phyloP scores from a whole-genome alignment of 768 basidiomycete species.

The Tremella yokohamensis region DNA sequence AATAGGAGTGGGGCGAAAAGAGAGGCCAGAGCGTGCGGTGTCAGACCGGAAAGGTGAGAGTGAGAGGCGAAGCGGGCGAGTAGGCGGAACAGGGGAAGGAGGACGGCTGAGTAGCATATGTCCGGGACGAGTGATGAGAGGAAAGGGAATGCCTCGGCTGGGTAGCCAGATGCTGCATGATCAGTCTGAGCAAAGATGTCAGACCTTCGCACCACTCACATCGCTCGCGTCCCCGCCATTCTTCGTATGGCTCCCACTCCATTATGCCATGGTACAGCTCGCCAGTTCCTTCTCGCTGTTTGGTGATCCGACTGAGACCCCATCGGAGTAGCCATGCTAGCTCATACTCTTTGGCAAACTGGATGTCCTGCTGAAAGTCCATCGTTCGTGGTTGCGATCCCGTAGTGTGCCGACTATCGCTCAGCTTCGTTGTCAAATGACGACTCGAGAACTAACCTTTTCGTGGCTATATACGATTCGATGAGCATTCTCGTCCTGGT shows the following conservation, averaged over 20 bases:
- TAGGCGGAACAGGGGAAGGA: constrained; percentile 66
- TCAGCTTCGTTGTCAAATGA: no score
- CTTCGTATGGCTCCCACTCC: constrained; percentile 75
- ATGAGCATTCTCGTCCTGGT: constrained; percentile 73
- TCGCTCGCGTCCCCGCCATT: constrained; percentile 77
- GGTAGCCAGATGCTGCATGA: constrained; percentile 61
- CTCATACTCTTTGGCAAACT: constrained; percentile 79
- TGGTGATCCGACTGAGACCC: constrained; percentile 76
- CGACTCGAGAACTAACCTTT: no score
- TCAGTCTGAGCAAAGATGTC: constrained; percentile 8
- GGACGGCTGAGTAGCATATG: constrained; percentile 18
- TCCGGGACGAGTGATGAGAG: constrained; percentile 56
- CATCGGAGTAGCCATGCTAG: constrained; percentile 89
- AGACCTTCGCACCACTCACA: constrained; percentile 54
- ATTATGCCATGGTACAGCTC: constrained; percentile 60
- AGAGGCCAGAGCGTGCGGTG: constrained; percentile 81
- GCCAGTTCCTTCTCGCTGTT: constrained; percentile 55
- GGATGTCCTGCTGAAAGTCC: constrained; percentile 59
- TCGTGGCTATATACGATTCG: constrained; percentile 63
- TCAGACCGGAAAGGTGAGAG: constrained; percentile 78
- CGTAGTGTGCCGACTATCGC: no score
- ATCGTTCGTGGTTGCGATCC: background rate
- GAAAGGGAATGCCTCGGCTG: constrained; percentile 66
- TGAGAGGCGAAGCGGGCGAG: constrained; percentile 78
- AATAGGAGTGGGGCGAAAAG: constrained; percentile 87